Evolutionary conservation across 768 basidiomycete genomes (phyloP).

Genomic region (Lyophyllum semitale): DNA sequence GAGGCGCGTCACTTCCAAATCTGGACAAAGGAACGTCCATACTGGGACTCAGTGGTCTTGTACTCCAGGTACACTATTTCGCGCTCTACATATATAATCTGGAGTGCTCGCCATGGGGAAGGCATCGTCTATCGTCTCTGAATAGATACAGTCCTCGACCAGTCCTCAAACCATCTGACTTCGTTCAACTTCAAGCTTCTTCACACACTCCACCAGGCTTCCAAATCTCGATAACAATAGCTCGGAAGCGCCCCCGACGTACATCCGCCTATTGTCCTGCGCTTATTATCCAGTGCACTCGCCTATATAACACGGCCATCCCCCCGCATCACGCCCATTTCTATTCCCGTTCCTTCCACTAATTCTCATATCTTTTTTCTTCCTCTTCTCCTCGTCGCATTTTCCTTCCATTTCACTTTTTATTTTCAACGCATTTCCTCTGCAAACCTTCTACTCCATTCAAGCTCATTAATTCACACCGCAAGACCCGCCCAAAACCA

Average conservation of each 20-base stretch:
- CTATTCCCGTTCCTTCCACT: slow-evolving; percentile 6
- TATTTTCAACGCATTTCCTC: not conserved
- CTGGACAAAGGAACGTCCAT: slow-evolving; percentile 32
- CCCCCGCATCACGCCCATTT: not conserved
- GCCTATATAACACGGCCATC: slow-evolving; percentile 15
- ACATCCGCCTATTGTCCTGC: slow-evolving; percentile 12
- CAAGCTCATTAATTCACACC: slow-evolving; percentile 4
- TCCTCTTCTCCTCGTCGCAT: slow-evolving; percentile 7
- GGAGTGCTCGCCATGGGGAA: slow-evolving; percentile 4
- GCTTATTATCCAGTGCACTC: slow-evolving; percentile 10
- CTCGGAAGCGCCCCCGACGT: not conserved
- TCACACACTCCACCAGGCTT: slow-evolving; percentile 1
- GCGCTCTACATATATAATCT: slow-evolving; percentile 30
- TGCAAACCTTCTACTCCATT: slow-evolving; percentile 2
- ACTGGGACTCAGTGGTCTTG: slow-evolving; percentile 33
- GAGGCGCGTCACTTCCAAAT: slow-evolving; percentile 11
- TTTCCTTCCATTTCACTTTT: not conserved
- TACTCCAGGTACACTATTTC: slow-evolving; percentile 17
- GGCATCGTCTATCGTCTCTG: slow-evolving; percentile 6
- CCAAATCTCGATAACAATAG: slow-evolving; percentile 17
- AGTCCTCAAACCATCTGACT: not conserved
- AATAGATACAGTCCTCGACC: slow-evolving; percentile 6
- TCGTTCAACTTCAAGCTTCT: not conserved
- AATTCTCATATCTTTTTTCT: slow-evolving; percentile 4
- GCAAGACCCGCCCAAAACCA: slow-evolving; percentile 8